Evolutionary conservation across 2,329 filamentous ascomycete species (phyloP), one percentile per base, ranked within the genome.

Genomic region (Aspergillus novoparasiticus): DNA sequence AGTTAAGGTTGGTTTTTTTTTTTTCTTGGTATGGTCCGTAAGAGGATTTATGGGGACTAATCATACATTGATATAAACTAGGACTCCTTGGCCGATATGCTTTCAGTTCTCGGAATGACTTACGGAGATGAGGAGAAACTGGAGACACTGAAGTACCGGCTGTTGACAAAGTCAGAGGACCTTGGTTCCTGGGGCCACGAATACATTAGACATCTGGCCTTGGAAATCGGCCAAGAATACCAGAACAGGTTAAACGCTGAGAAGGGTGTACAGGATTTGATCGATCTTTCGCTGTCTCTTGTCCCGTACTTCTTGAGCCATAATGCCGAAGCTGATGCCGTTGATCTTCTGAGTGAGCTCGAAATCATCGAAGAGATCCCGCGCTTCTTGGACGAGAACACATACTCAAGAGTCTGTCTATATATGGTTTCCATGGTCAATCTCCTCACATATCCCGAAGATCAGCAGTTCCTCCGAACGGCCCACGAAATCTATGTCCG

Each of bases 361-460:
- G 95, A 99, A 81, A 97, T 97, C 77, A 98, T 99, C 70, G 93
- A 97, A 74, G 84, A 94, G 74, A 91, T 99, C 53, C 89, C 92
- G 61, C 86, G 93, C 69, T 96, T 94, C 72, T 86, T 99, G 58
- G 95, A 99, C 78, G 90, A 96, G 78, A 90, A 98, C 80, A 98
- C 94, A 30, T 99, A 96, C 77, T 85, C 91, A 58, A 86, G 95
- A 74, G 95, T 97, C 61, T 98, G 95, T 76, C 82, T 99, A 70
- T 99, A 99, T 82, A 97, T 99, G 90, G 93, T 96, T 72, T 96
- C 93, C 83, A 98, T 98, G 92, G 95, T 99, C 70, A 96, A 95
- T 75, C 87, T 99, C 23, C 88, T 99, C 77, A 97, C 95, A 59
- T 98, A 96, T 75, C 95, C 95, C 50, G 95, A 99, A 80, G 97